Conservation (phyloP, 495 filamentous ascomycete species). For the Evernia prunastri region DNA sequence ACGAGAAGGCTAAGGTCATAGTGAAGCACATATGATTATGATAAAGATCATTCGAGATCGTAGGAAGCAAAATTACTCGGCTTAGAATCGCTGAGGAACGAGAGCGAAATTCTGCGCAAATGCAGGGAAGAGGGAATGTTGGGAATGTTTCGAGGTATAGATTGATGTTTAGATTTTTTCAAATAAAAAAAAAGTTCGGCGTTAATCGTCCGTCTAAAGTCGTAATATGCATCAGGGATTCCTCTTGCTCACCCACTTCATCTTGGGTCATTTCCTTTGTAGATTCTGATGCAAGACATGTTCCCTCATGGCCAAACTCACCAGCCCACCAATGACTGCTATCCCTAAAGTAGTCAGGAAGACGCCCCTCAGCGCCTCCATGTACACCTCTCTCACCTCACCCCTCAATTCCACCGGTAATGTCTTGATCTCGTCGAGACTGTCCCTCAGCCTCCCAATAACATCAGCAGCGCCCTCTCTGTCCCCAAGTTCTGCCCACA, state of each 20-base stretch:
- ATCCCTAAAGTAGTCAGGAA: conserved; percentile 64
- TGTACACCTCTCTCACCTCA: conserved; percentile 64
- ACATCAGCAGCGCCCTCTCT: conserved; percentile 57
- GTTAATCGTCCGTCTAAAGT: not conserved
- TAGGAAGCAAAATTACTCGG: too few relatives aligned
- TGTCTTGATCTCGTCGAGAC: conserved; percentile 63
- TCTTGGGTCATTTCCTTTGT: conserved; percentile 39
- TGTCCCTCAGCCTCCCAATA: conserved; percentile 65
- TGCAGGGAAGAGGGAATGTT: too few relatives aligned
- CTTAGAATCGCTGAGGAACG: too few relatives aligned
- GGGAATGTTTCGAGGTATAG: not conserved
- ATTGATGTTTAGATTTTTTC: not conserved
- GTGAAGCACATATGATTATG: too few relatives aligned
- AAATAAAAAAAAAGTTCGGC: not conserved
- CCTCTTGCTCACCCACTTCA: not conserved
- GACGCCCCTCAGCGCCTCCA: conserved; percentile 67
- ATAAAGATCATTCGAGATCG: too few relatives aligned
- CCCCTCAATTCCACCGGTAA: conserved; percentile 65
- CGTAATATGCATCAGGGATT: not conserved
- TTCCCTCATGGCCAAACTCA: conserved; percentile 67
- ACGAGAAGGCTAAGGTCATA: too few relatives aligned
- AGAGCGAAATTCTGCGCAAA: too few relatives aligned
- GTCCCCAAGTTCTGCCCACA: conserved; percentile 65
- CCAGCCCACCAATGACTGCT: conserved; percentile 49
- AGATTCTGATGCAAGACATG: conserved; percentile 70